Percentiles rank a stretch among this genome's conserved stretches.
These are phyloP conservation scores for Kwoniella heveanensis DNA, from an alignment of 768 basidiomycete species.

Conservation along the genomic window DNA sequence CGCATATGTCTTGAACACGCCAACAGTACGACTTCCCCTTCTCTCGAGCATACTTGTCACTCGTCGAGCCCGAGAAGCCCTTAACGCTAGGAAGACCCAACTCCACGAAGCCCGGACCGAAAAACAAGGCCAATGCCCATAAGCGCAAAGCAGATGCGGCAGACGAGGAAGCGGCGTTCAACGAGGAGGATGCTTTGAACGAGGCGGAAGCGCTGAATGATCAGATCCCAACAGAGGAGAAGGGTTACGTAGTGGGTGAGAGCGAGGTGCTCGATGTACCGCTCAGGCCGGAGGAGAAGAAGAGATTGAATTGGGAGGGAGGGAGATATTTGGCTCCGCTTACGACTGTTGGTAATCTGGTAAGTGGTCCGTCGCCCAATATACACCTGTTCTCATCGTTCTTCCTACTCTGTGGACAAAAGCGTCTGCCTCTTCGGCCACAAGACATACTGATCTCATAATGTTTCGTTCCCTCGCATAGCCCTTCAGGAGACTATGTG, in stretches of 20 bases:
- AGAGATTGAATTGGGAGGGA: slow-evolving; percentile 77
- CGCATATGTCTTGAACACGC: too few relatives aligned
- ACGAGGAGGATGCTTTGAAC: slow-evolving; percentile 21
- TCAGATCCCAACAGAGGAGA: slow-evolving; percentile 10
- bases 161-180: slow-evolving; percentile 43
- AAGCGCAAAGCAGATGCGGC: slow-evolving; percentile 13
- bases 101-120: background rate
- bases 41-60: slow-evolving; percentile 36
- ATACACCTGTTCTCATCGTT: too few relatives aligned
- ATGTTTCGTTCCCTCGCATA: slow-evolving; percentile 53
- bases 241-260: slow-evolving; percentile 36
- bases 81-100: slow-evolving; percentile 29
- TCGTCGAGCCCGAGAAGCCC: slow-evolving; percentile 41
- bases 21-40: slow-evolving; percentile 45
- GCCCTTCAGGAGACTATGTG: slow-evolving; percentile 91
- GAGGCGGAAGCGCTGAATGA: slow-evolving; percentile 27
- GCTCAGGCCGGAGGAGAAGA: slow-evolving; percentile 77
- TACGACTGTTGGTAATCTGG: slow-evolving; percentile 93
- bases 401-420: too few relatives aligned
- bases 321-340: slow-evolving; percentile 84
- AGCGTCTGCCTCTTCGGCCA: too few relatives aligned
- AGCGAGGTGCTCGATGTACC: slow-evolving; percentile 63
- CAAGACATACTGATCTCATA: too few relatives aligned
- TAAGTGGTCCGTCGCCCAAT: slow-evolving; percentile 55
- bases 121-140: background rate